Evolutionary conservation across 148 eudicot species (phyloP).

Genomic region (Silene latifolia): DNA sequence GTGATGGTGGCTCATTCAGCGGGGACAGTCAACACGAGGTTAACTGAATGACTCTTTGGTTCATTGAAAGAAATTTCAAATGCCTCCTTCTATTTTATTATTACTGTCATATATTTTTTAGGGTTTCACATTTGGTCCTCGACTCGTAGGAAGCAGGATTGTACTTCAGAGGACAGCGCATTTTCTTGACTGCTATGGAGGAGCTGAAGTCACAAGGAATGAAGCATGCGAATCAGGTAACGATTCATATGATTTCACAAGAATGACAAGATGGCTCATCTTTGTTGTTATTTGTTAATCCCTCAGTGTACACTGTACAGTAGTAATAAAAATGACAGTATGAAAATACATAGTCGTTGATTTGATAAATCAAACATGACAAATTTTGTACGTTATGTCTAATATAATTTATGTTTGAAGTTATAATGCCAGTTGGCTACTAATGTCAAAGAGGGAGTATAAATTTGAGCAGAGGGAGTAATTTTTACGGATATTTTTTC

Average conservation of each 20-base stretch:
- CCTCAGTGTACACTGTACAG: too few species aligned
- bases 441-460: too few species aligned
- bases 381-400: too few species aligned
- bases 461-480: too few species aligned
- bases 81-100: not conserved
- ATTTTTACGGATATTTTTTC: not conserved
- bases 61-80: not conserved
- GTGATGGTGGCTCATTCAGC: constrained; percentile 93
- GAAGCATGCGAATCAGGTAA: constrained; percentile 72
- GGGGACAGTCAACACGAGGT: constrained; percentile 86
- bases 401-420: too few species aligned
- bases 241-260: not conserved
- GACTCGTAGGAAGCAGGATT: constrained; percentile 49
- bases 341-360: not conserved
- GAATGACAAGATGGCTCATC: not conserved
- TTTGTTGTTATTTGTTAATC: not conserved
- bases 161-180: constrained; percentile 80
- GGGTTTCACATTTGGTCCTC: not conserved
- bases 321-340: not conserved
- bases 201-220: constrained; percentile 79
- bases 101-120: not conserved
- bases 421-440: too few species aligned
- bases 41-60: constrained; percentile 4
- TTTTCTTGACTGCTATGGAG: constrained; percentile 72
- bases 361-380: too few species aligned